These are phyloP conservation scores for Podospora conica DNA, from an alignment of 495 filamentous ascomycete genomes.

Conservation along the genomic window DNA sequence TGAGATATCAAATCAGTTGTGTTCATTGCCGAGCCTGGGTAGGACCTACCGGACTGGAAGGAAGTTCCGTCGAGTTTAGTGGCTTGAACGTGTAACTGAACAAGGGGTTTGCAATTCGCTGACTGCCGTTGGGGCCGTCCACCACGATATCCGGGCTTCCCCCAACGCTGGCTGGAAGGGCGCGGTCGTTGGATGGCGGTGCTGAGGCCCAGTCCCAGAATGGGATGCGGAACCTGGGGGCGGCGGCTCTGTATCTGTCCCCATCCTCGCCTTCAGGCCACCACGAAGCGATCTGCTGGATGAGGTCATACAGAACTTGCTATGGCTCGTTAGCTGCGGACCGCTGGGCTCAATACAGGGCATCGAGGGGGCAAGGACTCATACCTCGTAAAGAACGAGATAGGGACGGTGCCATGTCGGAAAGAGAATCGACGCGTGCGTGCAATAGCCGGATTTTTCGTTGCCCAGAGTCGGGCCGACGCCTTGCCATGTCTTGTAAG, in stretches of 20 bases:
- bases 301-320: conserved; percentile 52
- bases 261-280: conserved; percentile 43
- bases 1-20: conserved; percentile 7
- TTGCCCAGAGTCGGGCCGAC: conserved; percentile 44
- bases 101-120: conserved; percentile 55
- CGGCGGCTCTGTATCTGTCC: conserved; percentile 44
- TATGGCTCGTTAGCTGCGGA: conserved; percentile 24
- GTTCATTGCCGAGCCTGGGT: background rate
- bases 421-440: conserved; percentile 60
- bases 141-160: conserved; percentile 40
- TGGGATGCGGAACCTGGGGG: conserved; percentile 53
- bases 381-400: conserved; percentile 60
- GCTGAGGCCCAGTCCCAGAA: conserved; percentile 63
- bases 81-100: conserved; percentile 56
- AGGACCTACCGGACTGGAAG: conserved; percentile 39
- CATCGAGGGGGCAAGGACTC: background rate
- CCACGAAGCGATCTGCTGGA: conserved; percentile 45
- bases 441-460: conserved; percentile 54
- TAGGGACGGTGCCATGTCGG: conserved; percentile 69
- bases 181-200: conserved; percentile 42
- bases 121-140: conserved; percentile 46
- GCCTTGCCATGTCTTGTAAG: conserved; percentile 50
- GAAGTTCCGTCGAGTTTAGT: conserved; percentile 39
- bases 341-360: background rate
- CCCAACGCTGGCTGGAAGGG: conserved; percentile 45